phyloP scores from a whole-genome alignment of 108 stramenopile species.

The Skeletonema grethae region DNA sequence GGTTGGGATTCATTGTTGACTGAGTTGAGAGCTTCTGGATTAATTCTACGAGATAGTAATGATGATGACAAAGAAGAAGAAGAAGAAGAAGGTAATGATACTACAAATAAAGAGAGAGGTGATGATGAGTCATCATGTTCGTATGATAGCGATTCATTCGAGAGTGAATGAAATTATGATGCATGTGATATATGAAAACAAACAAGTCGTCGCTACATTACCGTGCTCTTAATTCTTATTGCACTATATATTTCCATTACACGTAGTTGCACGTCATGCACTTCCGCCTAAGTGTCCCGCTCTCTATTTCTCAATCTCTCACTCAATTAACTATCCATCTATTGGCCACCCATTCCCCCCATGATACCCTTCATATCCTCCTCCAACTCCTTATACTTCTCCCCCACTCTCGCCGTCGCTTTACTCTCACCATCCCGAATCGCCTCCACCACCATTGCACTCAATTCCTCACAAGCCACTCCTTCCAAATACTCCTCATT shows the following conservation, averaged over 20 bases:
- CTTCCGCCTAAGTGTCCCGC: too few species aligned
- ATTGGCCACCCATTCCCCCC: conserved; percentile 36
- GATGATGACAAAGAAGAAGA: neutral
- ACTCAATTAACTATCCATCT: too few species aligned
- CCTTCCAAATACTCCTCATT: conserved; percentile 73
- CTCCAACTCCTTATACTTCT: conserved; percentile 72
- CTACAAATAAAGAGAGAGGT: neutral
- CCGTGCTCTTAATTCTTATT: too few species aligned
- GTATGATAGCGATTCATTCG: conserved; percentile 10
- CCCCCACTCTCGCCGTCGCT: conserved; percentile 62
- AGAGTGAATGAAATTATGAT: neutral
- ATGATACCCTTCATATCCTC: conserved; percentile 58
- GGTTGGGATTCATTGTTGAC: conserved; percentile 16
- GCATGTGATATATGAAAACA: too few species aligned
- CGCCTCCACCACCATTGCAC: conserved; percentile 62
- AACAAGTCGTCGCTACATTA: too few species aligned
- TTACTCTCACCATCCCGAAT: conserved; percentile 62
- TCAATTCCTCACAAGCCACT: conserved; percentile 69
- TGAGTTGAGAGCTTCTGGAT: conserved; percentile 16
- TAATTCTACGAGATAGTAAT: conserved; percentile 2
- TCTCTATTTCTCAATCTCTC: too few species aligned
- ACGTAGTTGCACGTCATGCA: too few species aligned
- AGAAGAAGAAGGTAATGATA: neutral
- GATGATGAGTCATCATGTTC: neutral
- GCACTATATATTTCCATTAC: too few species aligned